Percentiles rank a stretch among this genome's conserved stretches.
These are phyloP conservation scores for Casuarina glauca DNA, from an alignment of 306 rosid genomes.

Conservation along the genomic window DNA sequence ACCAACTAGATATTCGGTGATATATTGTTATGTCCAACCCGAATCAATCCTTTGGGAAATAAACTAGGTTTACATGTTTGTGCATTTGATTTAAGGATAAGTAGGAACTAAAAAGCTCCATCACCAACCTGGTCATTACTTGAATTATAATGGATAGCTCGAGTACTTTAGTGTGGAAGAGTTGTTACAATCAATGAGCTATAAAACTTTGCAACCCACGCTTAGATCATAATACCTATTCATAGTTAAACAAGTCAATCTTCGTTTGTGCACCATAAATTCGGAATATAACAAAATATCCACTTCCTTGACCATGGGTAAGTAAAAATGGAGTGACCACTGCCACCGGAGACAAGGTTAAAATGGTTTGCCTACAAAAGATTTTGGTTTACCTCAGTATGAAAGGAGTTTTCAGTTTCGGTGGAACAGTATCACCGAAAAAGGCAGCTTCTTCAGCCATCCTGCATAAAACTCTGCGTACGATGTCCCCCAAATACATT, in stretches of 20 bases:
- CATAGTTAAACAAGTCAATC: conserved; percentile 16
- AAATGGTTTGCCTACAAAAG: conserved; percentile 1
- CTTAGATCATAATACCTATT: not conserved
- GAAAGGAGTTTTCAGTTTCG: conserved; percentile 74
- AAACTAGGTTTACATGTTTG: not conserved
- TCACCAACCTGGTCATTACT: not conserved
- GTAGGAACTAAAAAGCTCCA: not conserved
- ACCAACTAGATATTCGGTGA: not conserved
- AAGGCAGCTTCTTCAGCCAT: conserved; percentile 92
- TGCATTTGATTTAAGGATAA: not conserved
- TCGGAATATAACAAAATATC: not conserved
- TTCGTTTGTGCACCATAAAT: conserved; percentile 10
- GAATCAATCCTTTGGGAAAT: not conserved
- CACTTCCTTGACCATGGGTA: conserved; percentile 6
- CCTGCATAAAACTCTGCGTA: conserved; percentile 72
- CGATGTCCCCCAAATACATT: conserved; percentile 93
- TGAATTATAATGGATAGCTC: not conserved
- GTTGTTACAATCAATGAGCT: not conserved
- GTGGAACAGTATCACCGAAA: conserved; percentile 83
- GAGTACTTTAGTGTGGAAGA: not conserved
- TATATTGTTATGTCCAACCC: not conserved
- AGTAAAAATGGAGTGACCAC: not conserved
- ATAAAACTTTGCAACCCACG: not conserved
- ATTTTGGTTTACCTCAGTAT: conserved; percentile 58
- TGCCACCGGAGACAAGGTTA: not conserved